Evolutionary conservation across 2,329 filamentous ascomycete genomes (phyloP).

Genomic region (Neofusicoccum sp.): DNA sequence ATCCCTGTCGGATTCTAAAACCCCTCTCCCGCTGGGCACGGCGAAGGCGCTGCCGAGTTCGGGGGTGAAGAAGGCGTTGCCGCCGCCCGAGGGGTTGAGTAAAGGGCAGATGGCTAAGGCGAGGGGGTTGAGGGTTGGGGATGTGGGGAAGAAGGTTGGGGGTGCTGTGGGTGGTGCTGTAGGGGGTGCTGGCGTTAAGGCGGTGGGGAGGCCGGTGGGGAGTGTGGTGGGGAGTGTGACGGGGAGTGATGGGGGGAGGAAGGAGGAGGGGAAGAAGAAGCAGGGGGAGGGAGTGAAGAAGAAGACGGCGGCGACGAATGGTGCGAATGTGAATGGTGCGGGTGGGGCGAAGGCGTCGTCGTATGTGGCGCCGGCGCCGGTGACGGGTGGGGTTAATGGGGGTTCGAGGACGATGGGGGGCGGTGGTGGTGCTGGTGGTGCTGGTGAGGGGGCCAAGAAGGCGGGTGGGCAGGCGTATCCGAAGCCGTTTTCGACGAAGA

Average conservation of each 20-base stretch:
- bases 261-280: too few species aligned
- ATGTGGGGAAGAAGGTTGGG: neutral
- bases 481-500: neutral
- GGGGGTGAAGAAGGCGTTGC: conserved; percentile 10
- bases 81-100: neutral
- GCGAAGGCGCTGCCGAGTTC: neutral
- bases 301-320: too few species aligned
- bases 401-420: neutral
- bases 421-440: neutral
- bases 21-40: neutral
- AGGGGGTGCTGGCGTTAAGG: neutral
- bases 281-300: too few species aligned
- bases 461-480: neutral
- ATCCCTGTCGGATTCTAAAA: neutral
- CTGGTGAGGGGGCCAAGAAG: neutral
- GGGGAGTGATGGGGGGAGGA: too few species aligned
- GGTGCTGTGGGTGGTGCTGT: neutral
- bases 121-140: neutral
- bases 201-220: neutral
- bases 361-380: neutral
- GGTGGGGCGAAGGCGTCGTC: neutral
- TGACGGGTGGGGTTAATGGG: neutral
- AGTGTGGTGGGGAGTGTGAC: neutral
- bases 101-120: conserved; percentile 13
- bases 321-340: too few species aligned